Percentiles rank a stretch among this genome's conserved stretches.
These are phyloP conservation scores for Torulaspora maleeae DNA, from an alignment of 805 yeast genomes.

Conservation along the genomic window DNA sequence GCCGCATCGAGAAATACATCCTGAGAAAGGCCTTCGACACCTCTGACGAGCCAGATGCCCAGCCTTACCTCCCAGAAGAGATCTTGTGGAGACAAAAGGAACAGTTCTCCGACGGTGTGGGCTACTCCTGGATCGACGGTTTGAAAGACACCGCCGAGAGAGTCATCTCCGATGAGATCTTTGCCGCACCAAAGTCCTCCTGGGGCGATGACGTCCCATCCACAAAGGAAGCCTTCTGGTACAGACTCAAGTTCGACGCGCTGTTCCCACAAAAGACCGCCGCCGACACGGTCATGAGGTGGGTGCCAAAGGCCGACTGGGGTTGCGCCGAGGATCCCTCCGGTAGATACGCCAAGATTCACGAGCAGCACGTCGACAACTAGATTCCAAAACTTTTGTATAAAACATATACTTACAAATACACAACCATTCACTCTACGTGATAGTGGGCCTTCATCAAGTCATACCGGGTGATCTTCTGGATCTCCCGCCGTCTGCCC, in stretches of 20 bases:
- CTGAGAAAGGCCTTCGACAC: slow-evolving; percentile 98
- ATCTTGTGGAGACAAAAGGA: slow-evolving; percentile 99
- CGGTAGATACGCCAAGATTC: slow-evolving; percentile 92
- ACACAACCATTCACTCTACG: background rate
- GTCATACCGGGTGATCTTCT: slow-evolving; percentile 4
- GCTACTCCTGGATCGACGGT: slow-evolving; percentile 98
- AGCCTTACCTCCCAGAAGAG: slow-evolving; percentile 93
- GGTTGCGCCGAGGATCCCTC: slow-evolving; percentile 99
- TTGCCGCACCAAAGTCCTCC: slow-evolving; percentile 84
- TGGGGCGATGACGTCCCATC: slow-evolving; percentile 96
- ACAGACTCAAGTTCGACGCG: slow-evolving; percentile 93
- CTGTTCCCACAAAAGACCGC: slow-evolving; percentile 88
- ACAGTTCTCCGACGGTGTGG: slow-evolving; percentile 99
- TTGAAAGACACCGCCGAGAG: slow-evolving; percentile 92
- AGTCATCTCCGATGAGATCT: slow-evolving; percentile 81
- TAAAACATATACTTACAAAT: background rate
- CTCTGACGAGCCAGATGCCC: slow-evolving; percentile 64
- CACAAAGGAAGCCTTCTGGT: slow-evolving; percentile 99
- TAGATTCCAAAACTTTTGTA: slow-evolving; percentile 1
- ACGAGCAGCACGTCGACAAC: slow-evolving; percentile 58
- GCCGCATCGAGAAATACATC: slow-evolving; percentile 89
- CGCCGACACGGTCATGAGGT: slow-evolving; percentile 95
- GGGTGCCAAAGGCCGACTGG: slow-evolving; percentile 99
- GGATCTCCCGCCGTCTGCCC: background rate
- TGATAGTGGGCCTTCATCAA: slow-evolving; percentile 1